Evolutionary conservation across 1,284 basidiomycete species (phyloP).

Genomic region (Tilletia indica): DNA sequence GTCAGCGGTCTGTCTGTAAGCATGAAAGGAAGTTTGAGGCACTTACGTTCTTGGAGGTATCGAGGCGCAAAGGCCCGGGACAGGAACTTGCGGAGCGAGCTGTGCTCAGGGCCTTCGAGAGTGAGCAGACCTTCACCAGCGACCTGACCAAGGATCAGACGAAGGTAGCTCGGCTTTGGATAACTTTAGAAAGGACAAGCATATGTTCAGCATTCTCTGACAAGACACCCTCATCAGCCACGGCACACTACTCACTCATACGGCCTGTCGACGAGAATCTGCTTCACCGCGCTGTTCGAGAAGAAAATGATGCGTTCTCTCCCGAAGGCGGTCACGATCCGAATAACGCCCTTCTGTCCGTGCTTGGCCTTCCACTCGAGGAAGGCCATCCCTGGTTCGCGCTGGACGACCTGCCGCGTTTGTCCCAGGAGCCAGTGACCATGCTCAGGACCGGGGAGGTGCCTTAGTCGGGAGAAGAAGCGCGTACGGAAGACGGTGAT

Average conservation of each 20-base stretch:
- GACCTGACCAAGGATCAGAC: slow-evolving; percentile 35
- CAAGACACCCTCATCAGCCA: not conserved
- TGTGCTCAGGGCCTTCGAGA: slow-evolving; percentile 38
- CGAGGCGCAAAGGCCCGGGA: slow-evolving; percentile 43
- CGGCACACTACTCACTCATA: slow-evolving; percentile 21
- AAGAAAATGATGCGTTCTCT: slow-evolving; percentile 31
- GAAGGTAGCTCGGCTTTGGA: slow-evolving; percentile 35
- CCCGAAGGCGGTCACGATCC: slow-evolving; percentile 33
- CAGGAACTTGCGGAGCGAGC: slow-evolving; percentile 41
- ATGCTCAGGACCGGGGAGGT: slow-evolving; percentile 33
- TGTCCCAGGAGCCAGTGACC: slow-evolving; percentile 30
- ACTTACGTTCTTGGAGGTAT: slow-evolving; percentile 33
- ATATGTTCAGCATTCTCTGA: not conserved
- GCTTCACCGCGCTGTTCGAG: slow-evolving; percentile 29
- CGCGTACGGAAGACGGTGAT: slow-evolving; percentile 27
- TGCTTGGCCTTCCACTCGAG: slow-evolving; percentile 30
- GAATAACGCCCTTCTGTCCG: slow-evolving; percentile 28
- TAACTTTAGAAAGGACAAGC: slow-evolving; percentile 14
- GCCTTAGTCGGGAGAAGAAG: slow-evolving; percentile 32
- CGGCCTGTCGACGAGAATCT: slow-evolving; percentile 42
- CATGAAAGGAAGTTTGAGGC: not conserved
- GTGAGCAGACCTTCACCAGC: slow-evolving; percentile 41
- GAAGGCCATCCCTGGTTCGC: slow-evolving; percentile 27
- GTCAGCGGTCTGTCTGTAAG: not conserved
- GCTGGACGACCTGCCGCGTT: slow-evolving; percentile 24